Evolutionary conservation across 768 basidiomycete genomes (phyloP).

Genomic region (Tricholoma sp.): DNA sequence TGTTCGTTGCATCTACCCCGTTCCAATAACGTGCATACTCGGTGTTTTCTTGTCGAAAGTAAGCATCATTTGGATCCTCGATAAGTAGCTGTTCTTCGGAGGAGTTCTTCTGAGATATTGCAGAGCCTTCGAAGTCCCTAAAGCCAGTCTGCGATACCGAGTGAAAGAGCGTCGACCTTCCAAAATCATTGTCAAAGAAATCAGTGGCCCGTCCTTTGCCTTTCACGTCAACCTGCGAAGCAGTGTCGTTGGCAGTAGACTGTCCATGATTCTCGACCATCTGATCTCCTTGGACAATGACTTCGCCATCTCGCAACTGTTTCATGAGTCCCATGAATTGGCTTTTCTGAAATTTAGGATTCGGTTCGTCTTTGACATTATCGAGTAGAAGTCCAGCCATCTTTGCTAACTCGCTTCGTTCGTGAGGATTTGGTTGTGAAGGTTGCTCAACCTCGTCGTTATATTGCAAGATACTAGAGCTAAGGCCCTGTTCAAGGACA

Average conservation of each 20-base stretch:
- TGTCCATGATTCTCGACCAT: constrained; percentile 56
- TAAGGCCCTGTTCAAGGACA: constrained; percentile 44
- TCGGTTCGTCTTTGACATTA: constrained; percentile 67
- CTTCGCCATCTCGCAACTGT: constrained; percentile 72
- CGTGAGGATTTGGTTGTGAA: constrained; percentile 20
- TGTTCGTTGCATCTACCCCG: constrained; percentile 28
- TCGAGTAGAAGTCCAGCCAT: constrained; percentile 77
- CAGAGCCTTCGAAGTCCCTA: not conserved
- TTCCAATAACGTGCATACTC: constrained; percentile 63
- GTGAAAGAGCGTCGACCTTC: not conserved
- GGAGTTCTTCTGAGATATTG: not conserved
- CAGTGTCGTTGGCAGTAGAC: constrained; percentile 7
- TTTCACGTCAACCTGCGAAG: constrained; percentile 40
- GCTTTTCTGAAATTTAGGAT: constrained; percentile 82
- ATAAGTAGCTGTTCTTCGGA: constrained; percentile 4
- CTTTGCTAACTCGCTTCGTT: constrained; percentile 69
- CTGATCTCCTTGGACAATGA: constrained; percentile 73
- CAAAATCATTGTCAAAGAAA: constrained; percentile 3
- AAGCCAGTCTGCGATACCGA: not conserved
- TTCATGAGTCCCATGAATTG: constrained; percentile 84
- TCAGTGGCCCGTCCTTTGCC: constrained; percentile 60
- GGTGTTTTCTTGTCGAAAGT: constrained; percentile 65
- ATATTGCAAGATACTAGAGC: constrained; percentile 17
- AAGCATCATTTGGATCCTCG: constrained; percentile 56
- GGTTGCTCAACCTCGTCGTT: constrained; percentile 16